Evolutionary conservation across 495 filamentous ascomycete genomes (phyloP).

Genomic region (Lasiosphaeris hirsuta): DNA sequence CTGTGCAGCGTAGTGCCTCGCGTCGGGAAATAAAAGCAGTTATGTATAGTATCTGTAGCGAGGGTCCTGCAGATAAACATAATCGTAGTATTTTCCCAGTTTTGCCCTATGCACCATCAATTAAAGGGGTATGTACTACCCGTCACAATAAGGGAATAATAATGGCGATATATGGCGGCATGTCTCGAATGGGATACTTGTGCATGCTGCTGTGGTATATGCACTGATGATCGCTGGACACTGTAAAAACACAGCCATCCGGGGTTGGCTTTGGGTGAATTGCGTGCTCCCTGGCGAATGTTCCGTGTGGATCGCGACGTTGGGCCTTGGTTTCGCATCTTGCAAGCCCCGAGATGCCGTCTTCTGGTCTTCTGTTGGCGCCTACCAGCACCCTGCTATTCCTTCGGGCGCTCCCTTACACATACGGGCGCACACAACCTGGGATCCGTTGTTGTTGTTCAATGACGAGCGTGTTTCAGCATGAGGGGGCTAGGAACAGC

Average conservation of each 20-base stretch:
- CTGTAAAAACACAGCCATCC: background rate
- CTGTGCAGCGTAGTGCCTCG: no score
- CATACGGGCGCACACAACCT: background rate
- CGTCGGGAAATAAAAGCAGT: background rate
- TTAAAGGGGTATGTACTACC: background rate
- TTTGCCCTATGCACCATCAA: background rate
- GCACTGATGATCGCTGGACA: background rate
- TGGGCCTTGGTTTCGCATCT: background rate
- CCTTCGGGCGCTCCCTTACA: background rate
- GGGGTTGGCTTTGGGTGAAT: background rate
- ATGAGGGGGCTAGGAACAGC: background rate
- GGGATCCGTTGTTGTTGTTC: background rate
- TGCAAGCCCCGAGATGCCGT: background rate
- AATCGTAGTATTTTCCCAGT: background rate
- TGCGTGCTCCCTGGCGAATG: constrained; percentile 4
- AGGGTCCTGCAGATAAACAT: constrained; percentile 1
- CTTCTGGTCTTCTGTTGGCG: background rate
- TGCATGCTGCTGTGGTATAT: no score
- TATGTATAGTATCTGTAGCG: background rate
- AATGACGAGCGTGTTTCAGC: constrained; percentile 8
- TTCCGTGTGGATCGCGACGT: background rate
- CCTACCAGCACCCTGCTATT: background rate
- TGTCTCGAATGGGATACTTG: background rate
- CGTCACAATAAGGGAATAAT: background rate
- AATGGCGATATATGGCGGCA: background rate